Conservation (phyloP, 176 grass and related monocot species). For the Musa itinerans region DNA sequence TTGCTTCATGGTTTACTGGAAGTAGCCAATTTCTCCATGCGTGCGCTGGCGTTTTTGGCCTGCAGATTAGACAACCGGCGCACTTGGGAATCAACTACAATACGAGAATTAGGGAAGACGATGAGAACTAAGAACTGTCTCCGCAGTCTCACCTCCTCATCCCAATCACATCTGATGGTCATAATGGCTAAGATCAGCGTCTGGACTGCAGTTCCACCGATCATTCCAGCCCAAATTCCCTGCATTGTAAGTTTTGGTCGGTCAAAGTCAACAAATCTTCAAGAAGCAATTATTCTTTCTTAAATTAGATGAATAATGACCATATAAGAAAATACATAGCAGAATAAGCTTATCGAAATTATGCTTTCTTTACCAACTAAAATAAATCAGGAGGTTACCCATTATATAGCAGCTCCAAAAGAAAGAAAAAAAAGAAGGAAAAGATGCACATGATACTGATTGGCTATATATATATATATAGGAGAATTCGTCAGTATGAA, state of each 20-base stretch:
- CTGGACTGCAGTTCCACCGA: slow-evolving; percentile 66
- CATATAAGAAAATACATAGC: too few relatives aligned
- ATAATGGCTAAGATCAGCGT: slow-evolving; percentile 53
- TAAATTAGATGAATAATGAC: too few relatives aligned
- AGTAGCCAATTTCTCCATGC: not conserved
- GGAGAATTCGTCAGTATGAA: too few relatives aligned
- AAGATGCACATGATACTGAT: too few relatives aligned
- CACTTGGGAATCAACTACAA: not conserved
- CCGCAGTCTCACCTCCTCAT: slow-evolving; percentile 38
- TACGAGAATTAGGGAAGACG: not conserved
- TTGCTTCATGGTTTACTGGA: not conserved
- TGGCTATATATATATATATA: too few relatives aligned
- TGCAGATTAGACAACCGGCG: not conserved
- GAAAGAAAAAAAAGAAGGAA: too few relatives aligned
- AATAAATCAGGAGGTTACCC: too few relatives aligned
- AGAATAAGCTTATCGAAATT: too few relatives aligned
- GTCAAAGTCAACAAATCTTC: too few relatives aligned
- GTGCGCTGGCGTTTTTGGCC: not conserved
- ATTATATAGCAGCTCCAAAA: too few relatives aligned
- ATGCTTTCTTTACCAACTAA: too few relatives aligned
- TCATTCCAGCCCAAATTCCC: slow-evolving; percentile 84
- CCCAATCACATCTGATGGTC: slow-evolving; percentile 63
- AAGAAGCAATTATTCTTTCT: too few relatives aligned
- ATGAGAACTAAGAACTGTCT: not conserved
- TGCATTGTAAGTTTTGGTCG: not conserved